Conservation (phyloP, 306 rosid species). For the Cercis canadensis region DNA sequence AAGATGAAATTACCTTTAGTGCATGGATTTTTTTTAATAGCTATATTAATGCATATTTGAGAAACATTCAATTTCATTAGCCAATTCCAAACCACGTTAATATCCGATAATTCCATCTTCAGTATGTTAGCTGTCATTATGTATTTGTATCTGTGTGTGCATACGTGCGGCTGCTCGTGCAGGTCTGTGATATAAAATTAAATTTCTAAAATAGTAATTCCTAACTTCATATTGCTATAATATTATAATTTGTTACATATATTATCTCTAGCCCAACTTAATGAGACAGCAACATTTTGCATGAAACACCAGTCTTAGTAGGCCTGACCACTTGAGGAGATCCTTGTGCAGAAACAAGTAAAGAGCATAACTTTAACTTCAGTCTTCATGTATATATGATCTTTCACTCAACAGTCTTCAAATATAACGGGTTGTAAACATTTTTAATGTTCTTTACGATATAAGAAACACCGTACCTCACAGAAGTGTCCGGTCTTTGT, state of each 20-base stretch:
- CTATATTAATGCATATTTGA: background rate
- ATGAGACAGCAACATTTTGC: background rate
- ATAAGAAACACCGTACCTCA: conserved; percentile 62
- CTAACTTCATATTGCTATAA: conserved; percentile 2
- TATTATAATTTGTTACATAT: background rate
- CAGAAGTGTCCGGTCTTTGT: conserved; percentile 58
- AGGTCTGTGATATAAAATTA: background rate
- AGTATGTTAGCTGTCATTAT: conserved; percentile 3
- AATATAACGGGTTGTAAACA: conserved; percentile 11
- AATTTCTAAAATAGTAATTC: conserved; percentile 12
- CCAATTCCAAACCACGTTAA: conserved; percentile 15
- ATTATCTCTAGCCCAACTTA: no score
- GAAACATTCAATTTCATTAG: conserved; percentile 17
- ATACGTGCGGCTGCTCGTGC: background rate
- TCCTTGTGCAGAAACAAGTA: background rate
- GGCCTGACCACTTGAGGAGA: conserved; percentile 16
- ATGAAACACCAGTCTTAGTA: conserved; percentile 15
- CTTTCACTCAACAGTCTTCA: conserved; percentile 18
- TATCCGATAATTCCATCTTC: conserved; percentile 16
- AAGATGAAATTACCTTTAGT: no score
- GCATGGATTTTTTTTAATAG: no score
- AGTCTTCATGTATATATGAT: conserved; percentile 7
- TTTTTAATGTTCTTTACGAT: background rate
- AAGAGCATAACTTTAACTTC: background rate
- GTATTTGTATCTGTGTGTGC: background rate